A percentile compares a stretch with the other conserved stretches of the same genome.
Conservation (phyloP, 257 asterid genomes). For the Lycium ferocissimum region DNA sequence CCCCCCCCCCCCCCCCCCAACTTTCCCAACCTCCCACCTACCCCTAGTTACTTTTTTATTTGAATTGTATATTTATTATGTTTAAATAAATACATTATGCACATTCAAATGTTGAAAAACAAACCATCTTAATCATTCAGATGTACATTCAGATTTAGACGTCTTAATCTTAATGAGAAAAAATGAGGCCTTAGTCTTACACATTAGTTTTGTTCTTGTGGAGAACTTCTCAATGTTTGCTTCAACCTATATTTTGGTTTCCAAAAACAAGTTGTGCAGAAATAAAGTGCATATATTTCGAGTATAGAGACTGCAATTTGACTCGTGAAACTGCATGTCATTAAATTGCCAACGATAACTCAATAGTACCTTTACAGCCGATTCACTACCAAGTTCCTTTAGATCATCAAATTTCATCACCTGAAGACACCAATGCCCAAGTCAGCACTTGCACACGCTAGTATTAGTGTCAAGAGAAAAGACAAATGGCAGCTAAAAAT, state of each 20-base stretch:
- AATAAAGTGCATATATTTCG: background rate
- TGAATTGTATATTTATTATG: too few species aligned
- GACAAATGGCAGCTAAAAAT: background rate
- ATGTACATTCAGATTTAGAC: too few species aligned
- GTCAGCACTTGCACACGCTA: slow-evolving; percentile 22
- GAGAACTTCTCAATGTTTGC: background rate
- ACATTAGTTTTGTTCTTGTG: slow-evolving; percentile 13
- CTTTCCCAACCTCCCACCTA: background rate
- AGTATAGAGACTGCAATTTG: background rate
- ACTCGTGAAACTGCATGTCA: background rate
- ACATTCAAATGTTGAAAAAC: too few species aligned
- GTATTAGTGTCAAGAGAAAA: background rate
- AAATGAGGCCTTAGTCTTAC: background rate
- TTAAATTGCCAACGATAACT: slow-evolving; percentile 13
- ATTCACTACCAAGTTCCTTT: slow-evolving; percentile 87
- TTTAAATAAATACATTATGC: too few species aligned
- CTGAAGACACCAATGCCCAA: slow-evolving; percentile 49
- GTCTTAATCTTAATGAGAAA: too few species aligned
- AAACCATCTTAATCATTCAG: too few species aligned
- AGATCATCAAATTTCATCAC: slow-evolving; percentile 98
- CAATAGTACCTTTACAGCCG: slow-evolving; percentile 84
- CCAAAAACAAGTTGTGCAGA: background rate
- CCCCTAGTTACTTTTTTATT: too few species aligned
- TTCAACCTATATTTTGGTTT: background rate
- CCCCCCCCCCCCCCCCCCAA: too few species aligned